Evolutionary conservation across 192 early-diverging fungal genomes (phyloP).

Genomic region (Backusella psychrophila): DNA sequence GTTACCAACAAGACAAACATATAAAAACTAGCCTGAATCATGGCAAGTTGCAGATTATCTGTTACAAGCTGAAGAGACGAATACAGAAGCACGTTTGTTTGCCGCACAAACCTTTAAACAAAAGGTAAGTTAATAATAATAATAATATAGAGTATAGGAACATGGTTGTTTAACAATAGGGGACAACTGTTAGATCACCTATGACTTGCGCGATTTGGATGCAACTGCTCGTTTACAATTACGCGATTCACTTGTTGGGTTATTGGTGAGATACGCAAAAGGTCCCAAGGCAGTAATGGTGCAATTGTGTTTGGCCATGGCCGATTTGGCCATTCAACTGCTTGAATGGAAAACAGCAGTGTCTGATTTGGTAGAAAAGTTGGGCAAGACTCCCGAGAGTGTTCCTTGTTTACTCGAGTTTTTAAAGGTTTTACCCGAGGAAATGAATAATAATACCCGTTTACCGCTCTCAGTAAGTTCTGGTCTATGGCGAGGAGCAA

Average conservation of each 20-base stretch:
- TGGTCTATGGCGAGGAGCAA: slow-evolving; percentile 8
- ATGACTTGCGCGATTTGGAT: slow-evolving; percentile 77
- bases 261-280: slow-evolving; percentile 53
- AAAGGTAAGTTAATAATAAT: slow-evolving; percentile 55
- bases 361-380: slow-evolving; percentile 65
- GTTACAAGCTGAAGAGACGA: slow-evolving; percentile 53
- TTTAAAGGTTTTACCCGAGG: slow-evolving; percentile 84
- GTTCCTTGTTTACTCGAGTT: slow-evolving; percentile 76
- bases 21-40: slow-evolving; percentile 60
- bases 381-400: slow-evolving; percentile 59
- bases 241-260: slow-evolving; percentile 75
- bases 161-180: background rate
- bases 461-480: slow-evolving; percentile 58
- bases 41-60: slow-evolving; percentile 83
- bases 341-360: slow-evolving; percentile 82
- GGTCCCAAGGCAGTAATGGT: slow-evolving; percentile 67
- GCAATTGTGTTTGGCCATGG: slow-evolving; percentile 83
- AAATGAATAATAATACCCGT: slow-evolving; percentile 65
- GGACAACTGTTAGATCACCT: slow-evolving; percentile 57
- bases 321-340: slow-evolving; percentile 80
- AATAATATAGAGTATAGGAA: background rate
- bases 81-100: slow-evolving; percentile 72
- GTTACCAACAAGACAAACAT: background rate
- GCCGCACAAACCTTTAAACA: slow-evolving; percentile 91
- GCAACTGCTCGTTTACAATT: slow-evolving; percentile 56